Evolutionary conservation across 1,139 yeast species (phyloP).

Genomic region (Suhomyces coccinellae): DNA sequence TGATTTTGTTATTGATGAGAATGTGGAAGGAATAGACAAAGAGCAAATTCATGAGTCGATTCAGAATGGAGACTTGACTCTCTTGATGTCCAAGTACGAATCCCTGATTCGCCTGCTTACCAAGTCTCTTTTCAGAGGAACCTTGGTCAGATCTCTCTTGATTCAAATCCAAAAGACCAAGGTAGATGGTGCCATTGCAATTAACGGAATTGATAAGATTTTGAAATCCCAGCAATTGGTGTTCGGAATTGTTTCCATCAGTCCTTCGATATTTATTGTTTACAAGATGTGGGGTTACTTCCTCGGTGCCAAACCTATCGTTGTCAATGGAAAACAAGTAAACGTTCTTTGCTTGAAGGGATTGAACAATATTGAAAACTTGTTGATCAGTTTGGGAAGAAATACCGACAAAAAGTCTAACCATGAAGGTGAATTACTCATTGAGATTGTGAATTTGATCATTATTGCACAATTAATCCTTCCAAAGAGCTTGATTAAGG

Average conservation of each 20-base stretch:
- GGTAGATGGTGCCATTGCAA: constrained; percentile 90
- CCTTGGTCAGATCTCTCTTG: constrained; percentile 70
- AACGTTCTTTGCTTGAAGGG: constrained; percentile 50
- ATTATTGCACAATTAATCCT: constrained; percentile 47
- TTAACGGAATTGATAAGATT: constrained; percentile 86
- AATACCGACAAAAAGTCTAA: constrained; percentile 14
- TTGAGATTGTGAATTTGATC: constrained; percentile 59
- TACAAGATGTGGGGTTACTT: constrained; percentile 40
- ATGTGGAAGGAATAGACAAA: constrained; percentile 22
- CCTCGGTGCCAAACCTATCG: constrained; percentile 37
- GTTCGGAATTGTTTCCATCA: constrained; percentile 85
- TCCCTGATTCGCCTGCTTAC: constrained; percentile 71
- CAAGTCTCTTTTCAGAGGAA: constrained; percentile 61
- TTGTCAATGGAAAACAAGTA: constrained; percentile 40
- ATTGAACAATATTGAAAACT: constrained; percentile 58
- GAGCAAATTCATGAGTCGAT: constrained; percentile 44
- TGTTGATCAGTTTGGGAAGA: constrained; percentile 33
- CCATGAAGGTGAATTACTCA: constrained; percentile 52
- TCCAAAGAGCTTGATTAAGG: constrained; percentile 46
- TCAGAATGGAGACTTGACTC: constrained; percentile 71
- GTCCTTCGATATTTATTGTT: constrained; percentile 71
- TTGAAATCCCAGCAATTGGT: constrained; percentile 89
- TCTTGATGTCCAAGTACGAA: constrained; percentile 80
- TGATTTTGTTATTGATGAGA: constrained; percentile 57
- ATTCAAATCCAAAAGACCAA: constrained; percentile 93